Evolutionary conservation across 129 eudicot genomes (phyloP).

Genomic region (Arctium minus): DNA sequence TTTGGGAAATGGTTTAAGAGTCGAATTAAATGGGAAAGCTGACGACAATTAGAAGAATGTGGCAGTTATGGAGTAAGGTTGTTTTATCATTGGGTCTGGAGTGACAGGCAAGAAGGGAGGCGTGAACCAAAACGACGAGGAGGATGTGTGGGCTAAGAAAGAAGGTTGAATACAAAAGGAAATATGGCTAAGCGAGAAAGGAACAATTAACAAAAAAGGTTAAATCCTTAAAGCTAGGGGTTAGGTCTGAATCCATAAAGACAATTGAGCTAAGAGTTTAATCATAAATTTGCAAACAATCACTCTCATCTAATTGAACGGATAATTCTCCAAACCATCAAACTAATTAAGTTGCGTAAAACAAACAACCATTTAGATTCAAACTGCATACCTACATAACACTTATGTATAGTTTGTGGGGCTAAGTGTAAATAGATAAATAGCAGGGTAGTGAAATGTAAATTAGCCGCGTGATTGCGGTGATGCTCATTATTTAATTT

Average conservation of each 20-base stretch:
- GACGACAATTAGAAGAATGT: neutral
- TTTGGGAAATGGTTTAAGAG: neutral
- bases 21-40: neutral
- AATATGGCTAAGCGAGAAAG: too few relatives aligned
- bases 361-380: neutral
- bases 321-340: neutral
- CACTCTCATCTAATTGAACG: neutral
- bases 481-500: constrained; percentile 17
- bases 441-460: constrained; percentile 8
- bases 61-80: neutral
- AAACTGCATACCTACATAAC: neutral
- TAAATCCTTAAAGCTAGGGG: neutral
- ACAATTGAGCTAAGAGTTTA: neutral
- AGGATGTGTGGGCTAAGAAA: neutral
- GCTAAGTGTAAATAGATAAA: neutral
- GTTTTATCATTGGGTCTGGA: neutral
- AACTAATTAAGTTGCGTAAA: neutral
- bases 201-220: neutral
- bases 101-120: neutral
- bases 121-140: neutral
- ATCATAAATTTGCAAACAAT: neutral
- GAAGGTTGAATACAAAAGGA: neutral
- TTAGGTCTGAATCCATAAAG: neutral
- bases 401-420: neutral
- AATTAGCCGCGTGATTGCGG: constrained; percentile 13